Evolutionary conservation across 805 yeast genomes (phyloP), one percentile per base, ranked within the genome.

Genomic region (Kazachstania kunashirensis): DNA sequence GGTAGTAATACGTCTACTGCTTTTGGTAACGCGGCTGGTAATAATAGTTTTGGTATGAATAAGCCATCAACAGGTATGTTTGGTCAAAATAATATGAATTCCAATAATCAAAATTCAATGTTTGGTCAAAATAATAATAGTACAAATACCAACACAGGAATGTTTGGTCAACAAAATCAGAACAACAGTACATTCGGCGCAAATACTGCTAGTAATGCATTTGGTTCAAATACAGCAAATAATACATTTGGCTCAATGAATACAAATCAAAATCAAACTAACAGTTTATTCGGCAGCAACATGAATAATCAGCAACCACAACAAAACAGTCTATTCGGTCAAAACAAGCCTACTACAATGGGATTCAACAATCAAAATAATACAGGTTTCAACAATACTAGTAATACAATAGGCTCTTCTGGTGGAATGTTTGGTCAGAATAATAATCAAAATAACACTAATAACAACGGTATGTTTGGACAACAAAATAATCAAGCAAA

Each of bases 321-420:
- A 31, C 45, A 26, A 25, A 57, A 65, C 28, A 61, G 62, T 11
- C 29, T 59, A 26, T 62, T 62, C 44, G 67, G 67, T 14, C 48
- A 45, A 36, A 49, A 49, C 20, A 54, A 51, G 41, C 43, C 41
- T 41, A 39, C 43, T 37, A 25, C 18, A 37, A 34, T 33, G 12
- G 20, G 37, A 28, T 15, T 9, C 7, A 10, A 15, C 8, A 19
- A 6, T 31, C 46, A 41, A 37, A 20, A 7, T 14, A 23, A n/a
- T 23, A 13, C 26, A 14, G 33, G 25, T n/a, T 19, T 19, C 15
- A 16, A 16, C 9, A 21, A 21, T 16, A 31, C 19, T 16, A 29
- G 10, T 13, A 29, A 29, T 18, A 33, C 17, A 17, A 12, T 9
- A 38, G 57, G 9, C n/a, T 14, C 13, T 10, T 36, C 54, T 34